phyloP scores from a whole-genome alignment of 371 early-diverging fungal species.

The Quaeritorhiza haematococci region DNA sequence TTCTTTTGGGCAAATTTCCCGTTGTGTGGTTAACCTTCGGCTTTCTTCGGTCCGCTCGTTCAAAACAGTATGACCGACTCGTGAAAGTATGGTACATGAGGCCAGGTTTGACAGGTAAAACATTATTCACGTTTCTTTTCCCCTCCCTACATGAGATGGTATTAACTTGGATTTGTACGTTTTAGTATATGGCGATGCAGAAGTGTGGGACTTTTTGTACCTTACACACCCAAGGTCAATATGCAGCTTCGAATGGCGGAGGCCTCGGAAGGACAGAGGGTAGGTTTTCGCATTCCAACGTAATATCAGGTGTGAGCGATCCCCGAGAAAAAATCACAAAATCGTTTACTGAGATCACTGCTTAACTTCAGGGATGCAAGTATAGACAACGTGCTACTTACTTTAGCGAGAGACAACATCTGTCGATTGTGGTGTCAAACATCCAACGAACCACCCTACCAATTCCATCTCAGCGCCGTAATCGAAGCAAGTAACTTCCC shows the following conservation, averaged over 20 bases:
- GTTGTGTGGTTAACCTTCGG: too few species aligned
- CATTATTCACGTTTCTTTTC: background rate
- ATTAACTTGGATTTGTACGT: background rate
- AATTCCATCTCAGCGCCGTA: slow-evolving; percentile 60
- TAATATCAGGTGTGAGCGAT: background rate
- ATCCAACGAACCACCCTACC: slow-evolving; percentile 37
- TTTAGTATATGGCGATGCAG: background rate
- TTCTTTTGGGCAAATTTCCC: too few species aligned
- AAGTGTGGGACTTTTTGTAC: slow-evolving; percentile 56
- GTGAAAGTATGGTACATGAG: slow-evolving; percentile 66
- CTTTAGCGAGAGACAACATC: slow-evolving; percentile 66
- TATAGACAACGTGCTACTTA: slow-evolving; percentile 59
- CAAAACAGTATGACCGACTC: slow-evolving; percentile 52
- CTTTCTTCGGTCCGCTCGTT: too few species aligned
- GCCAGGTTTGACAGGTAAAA: slow-evolving; percentile 7
- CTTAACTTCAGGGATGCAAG: slow-evolving; percentile 17
- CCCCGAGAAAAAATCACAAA: background rate
- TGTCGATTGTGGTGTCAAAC: slow-evolving; percentile 75
- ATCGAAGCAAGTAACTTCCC: slow-evolving; percentile 51
- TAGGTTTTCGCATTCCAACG: slow-evolving; percentile 7
- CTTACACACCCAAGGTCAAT: slow-evolving; percentile 67
- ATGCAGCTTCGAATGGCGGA: slow-evolving; percentile 64
- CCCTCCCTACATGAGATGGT: background rate
- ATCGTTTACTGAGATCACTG: background rate
- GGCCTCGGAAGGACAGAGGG: slow-evolving; percentile 28